These are phyloP conservation scores for Teratosphaeria nubilosa DNA, from an alignment of 2,329 filamentous ascomycete species.

Conservation along the genomic window DNA sequence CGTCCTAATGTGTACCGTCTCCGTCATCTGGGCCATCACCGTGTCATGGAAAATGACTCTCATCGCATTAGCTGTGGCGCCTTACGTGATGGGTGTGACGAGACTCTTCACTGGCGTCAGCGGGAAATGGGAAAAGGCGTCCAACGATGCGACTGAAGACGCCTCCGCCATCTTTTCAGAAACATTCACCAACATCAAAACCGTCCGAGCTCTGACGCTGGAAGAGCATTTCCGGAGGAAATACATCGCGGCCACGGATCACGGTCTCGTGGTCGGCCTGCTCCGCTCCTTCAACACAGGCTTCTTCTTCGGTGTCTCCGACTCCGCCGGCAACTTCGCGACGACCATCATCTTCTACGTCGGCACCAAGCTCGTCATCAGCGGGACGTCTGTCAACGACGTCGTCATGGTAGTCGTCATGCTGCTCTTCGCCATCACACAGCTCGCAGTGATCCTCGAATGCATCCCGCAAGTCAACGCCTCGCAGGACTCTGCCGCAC, in stretches of 20 bases:
- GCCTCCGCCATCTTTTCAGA: conserved; percentile 60
- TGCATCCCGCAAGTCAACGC: conserved; percentile 73
- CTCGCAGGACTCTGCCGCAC: conserved; percentile 60
- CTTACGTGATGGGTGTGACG: conserved; percentile 57
- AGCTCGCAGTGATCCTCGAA: conserved; percentile 57
- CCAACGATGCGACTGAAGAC: conserved; percentile 52
- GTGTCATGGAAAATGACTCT: conserved; percentile 74
- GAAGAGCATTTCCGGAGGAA: conserved; percentile 61
- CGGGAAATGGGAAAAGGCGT: conserved; percentile 60
- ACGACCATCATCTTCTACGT: conserved; percentile 79
- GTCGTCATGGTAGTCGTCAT: conserved; percentile 71
- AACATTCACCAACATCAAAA: conserved; percentile 66
- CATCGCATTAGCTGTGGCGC: conserved; percentile 59
- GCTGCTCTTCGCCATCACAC: conserved; percentile 72
- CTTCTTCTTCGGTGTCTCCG: conserved; percentile 65
- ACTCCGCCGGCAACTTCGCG: conserved; percentile 60
- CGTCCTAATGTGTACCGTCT: conserved; percentile 55
- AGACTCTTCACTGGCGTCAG: conserved; percentile 56
- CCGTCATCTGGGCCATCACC: conserved; percentile 62
- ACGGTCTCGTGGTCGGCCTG: conserved; percentile 51
- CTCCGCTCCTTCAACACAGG: conserved; percentile 58
- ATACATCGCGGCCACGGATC: conserved; percentile 43
- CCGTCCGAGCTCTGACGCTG: conserved; percentile 64
- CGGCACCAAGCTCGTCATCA: conserved; percentile 54
- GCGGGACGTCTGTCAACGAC: conserved; percentile 41